Conservation (phyloP, 495 filamentous ascomycete genomes). For the Hypoxylon fragiforme region DNA sequence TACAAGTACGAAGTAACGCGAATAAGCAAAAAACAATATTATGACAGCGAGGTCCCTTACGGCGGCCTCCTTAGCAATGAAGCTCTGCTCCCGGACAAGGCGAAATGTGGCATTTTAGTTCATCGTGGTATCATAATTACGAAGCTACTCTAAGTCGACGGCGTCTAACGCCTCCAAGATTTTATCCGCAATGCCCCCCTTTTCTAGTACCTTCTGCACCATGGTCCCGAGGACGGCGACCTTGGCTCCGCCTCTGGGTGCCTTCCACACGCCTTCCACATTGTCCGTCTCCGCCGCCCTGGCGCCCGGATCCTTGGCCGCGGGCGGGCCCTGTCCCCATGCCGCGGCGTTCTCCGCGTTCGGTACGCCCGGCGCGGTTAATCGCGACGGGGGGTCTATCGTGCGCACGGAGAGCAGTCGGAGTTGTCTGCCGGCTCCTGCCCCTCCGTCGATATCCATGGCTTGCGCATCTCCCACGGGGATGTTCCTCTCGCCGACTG, state of each 20-base stretch:
- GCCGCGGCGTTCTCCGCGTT: slow-evolving; percentile 71
- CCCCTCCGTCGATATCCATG: slow-evolving; percentile 38
- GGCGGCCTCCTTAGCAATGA: slow-evolving; percentile 10
- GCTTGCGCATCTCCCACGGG: slow-evolving; percentile 1
- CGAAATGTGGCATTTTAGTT: slow-evolving; percentile 19
- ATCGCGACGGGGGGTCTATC: slow-evolving; percentile 62
- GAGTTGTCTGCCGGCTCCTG: slow-evolving; percentile 33
- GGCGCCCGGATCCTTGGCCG: slow-evolving; percentile 46
- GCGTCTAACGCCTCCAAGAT: slow-evolving; percentile 76
- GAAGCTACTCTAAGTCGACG: slow-evolving; percentile 51
- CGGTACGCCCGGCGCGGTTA: slow-evolving; percentile 66
- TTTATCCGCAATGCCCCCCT: slow-evolving; percentile 81
- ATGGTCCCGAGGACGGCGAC: slow-evolving; percentile 66
- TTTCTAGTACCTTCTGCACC: slow-evolving; percentile 65
- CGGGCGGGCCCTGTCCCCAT: slow-evolving; percentile 43
- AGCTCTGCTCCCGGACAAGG: slow-evolving; percentile 18
- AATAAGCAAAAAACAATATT: background rate
- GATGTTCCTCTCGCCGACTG: slow-evolving; percentile 51
- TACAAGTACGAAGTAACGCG: slow-evolving; percentile 4
- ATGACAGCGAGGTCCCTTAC: too few species aligned
- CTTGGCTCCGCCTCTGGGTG: slow-evolving; percentile 74
- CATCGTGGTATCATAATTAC: slow-evolving; percentile 28
- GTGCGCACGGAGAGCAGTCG: slow-evolving; percentile 67
- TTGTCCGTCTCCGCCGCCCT: slow-evolving; percentile 57
- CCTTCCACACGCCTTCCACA: slow-evolving; percentile 75